Conservation (phyloP, 208 protist species). For the Leishmania braziliensis region DNA sequence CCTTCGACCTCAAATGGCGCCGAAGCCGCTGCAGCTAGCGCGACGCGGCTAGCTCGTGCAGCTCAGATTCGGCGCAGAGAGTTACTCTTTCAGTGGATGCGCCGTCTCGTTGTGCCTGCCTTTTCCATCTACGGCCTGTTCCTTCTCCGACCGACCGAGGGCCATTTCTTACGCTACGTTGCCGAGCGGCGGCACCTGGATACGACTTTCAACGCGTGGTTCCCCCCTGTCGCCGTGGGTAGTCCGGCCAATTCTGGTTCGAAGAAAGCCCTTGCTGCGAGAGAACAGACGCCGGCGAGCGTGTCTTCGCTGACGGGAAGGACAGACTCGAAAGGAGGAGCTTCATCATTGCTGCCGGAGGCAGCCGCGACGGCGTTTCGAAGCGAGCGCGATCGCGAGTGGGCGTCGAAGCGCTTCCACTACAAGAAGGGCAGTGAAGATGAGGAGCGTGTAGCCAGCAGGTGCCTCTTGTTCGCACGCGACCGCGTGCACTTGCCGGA, state of each 20-base stretch:
- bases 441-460: constrained; percentile 44
- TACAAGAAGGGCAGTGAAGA: constrained; percentile 38
- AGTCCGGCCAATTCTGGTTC: neutral
- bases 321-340: neutral
- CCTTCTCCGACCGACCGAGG: constrained; percentile 66
- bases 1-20: neutral
- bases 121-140: constrained; percentile 66
- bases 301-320: neutral
- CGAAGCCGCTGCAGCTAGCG: neutral
- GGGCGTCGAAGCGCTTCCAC: constrained; percentile 32
- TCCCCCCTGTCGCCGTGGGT: constrained; percentile 39
- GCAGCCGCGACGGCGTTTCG: constrained; percentile 11
- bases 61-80: constrained; percentile 53
- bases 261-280: neutral
- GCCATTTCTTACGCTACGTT: constrained; percentile 79
- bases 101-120: constrained; percentile 56
- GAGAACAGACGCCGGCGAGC: neutral
- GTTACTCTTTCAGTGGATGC: constrained; percentile 44
- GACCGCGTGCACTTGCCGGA: constrained; percentile 38
- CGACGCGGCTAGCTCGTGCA: constrained; percentile 22
- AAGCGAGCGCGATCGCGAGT: constrained; percentile 31
- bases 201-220: constrained; percentile 56
- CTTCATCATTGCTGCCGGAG: neutral
- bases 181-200: constrained; percentile 74
- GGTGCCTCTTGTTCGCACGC: constrained; percentile 57